A percentile compares a stretch with the other conserved stretches of the same genome.
These are phyloP conservation scores for Leccinum broughii DNA, from an alignment of 768 basidiomycete genomes.

Conservation along the genomic window DNA sequence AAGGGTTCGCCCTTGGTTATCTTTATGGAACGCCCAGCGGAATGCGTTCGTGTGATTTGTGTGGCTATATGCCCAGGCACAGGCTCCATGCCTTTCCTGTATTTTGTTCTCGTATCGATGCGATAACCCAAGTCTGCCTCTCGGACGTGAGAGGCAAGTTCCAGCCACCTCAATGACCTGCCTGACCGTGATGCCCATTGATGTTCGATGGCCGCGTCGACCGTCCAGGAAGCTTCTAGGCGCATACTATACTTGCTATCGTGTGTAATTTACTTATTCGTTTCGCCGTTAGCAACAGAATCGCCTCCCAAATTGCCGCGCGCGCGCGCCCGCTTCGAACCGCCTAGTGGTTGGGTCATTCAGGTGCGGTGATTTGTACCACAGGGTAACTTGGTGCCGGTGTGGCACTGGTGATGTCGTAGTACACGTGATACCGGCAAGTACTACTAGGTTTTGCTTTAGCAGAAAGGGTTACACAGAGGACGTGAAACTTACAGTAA, in stretches of 20 bases:
- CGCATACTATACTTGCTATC: conserved; percentile 21
- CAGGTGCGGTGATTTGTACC: neutral
- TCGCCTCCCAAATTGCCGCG: neutral
- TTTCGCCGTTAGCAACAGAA: conserved; percentile 13
- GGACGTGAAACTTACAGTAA: conserved; percentile 21
- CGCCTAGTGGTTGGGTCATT: neutral
- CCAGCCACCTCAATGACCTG: neutral
- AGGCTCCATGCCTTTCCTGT: conserved; percentile 11
- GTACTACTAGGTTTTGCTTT: conserved; percentile 18
- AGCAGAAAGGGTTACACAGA: conserved; percentile 15
- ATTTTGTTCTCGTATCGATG: conserved; percentile 1
- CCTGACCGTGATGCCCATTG: neutral
- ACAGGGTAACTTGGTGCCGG: neutral
- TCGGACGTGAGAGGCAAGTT: conserved; percentile 16
- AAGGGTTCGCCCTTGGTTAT: conserved; percentile 14
- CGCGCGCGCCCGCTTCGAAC: conserved; percentile 1
- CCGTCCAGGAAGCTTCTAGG: neutral
- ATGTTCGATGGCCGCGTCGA: conserved; percentile 15
- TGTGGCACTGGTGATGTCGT: conserved; percentile 4
- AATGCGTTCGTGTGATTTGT: conserved; percentile 6
- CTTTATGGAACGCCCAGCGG: conserved; percentile 1
- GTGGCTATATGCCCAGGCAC: conserved; percentile 21
- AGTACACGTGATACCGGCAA: conserved; percentile 31
- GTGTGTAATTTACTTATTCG: neutral
- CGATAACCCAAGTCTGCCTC: conserved; percentile 6